Evolutionary conservation across 2,329 filamentous ascomycete genomes (phyloP).

Genomic region (Esteya vermicola): DNA sequence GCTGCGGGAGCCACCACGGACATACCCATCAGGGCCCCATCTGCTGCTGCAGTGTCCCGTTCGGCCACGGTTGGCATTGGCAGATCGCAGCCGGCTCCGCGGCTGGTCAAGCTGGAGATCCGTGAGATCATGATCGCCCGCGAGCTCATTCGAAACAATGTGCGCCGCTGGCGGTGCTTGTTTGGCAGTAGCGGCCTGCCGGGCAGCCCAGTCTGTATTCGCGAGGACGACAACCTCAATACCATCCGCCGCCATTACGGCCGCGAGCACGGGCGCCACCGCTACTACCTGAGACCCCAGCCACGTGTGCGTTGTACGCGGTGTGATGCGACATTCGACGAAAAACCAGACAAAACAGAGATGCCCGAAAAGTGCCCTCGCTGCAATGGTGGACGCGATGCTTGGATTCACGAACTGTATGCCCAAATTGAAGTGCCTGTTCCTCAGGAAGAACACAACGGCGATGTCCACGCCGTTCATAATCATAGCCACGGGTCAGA

Average conservation of each 20-base stretch:
- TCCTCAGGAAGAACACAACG: no score
- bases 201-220: slow-evolving; percentile 4
- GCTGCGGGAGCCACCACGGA: neutral
- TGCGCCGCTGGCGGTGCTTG: slow-evolving; percentile 8
- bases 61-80: no score
- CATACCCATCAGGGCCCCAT: neutral
- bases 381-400: slow-evolving; percentile 1
- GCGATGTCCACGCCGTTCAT: no score
- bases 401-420: slow-evolving; percentile 8
- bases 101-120: slow-evolving; percentile 6
- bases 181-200: slow-evolving; percentile 6
- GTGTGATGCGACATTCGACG: slow-evolving; percentile 1
- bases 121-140: slow-evolving; percentile 6
- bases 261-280: slow-evolving; percentile 10
- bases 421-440: slow-evolving; percentile 8
- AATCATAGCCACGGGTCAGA: no score
- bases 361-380: slow-evolving; percentile 3
- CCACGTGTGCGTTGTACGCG: slow-evolving; percentile 4
- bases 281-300: slow-evolving; percentile 5
- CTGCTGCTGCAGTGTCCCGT: neutral
- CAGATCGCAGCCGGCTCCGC: neutral
- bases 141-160: slow-evolving; percentile 5
- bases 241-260: slow-evolving; percentile 12
- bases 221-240: slow-evolving; percentile 10
- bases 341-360: no score